phyloP scores from a whole-genome alignment of 306 rosid genomes.

The Begonia peltatifolia region DNA sequence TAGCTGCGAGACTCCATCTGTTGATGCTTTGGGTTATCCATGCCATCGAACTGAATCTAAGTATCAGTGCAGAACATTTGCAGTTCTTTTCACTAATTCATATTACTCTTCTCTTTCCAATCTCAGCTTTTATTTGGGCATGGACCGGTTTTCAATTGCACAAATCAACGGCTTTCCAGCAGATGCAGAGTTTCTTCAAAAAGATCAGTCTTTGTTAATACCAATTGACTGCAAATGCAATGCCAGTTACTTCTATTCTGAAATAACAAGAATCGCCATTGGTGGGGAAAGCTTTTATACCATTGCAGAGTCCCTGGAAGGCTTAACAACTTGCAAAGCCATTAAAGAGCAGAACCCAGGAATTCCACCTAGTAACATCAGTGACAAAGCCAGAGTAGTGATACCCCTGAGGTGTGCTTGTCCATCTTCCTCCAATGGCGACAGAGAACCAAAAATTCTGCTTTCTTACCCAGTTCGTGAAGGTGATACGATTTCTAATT shows the following conservation, averaged over 20 bases:
- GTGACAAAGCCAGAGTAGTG: constrained; percentile 21
- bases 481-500: constrained; percentile 46
- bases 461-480: constrained; percentile 57
- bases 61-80: constrained; percentile 47
- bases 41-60: constrained; percentile 32
- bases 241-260: constrained; percentile 34
- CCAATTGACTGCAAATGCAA: constrained; percentile 68
- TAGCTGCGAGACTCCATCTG: constrained; percentile 32
- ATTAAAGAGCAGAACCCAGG: constrained; percentile 43
- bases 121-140: constrained; percentile 56
- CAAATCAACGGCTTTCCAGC: constrained; percentile 54
- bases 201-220: constrained; percentile 44
- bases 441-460: constrained; percentile 26
- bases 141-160: constrained; percentile 33
- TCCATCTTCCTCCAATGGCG: constrained; percentile 33
- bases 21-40: constrained; percentile 33
- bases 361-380: constrained; percentile 39
- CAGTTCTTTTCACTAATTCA: constrained; percentile 48
- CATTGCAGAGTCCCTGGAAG: constrained; percentile 58
- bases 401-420: constrained; percentile 76
- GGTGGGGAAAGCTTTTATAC: constrained; percentile 58
- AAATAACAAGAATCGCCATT: constrained; percentile 29
- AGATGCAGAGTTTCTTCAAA: constrained; percentile 42
- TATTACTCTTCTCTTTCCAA: constrained; percentile 59
- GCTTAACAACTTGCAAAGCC: constrained; percentile 61